Base-by-base conservation (phyloP, 176 grass and related monocot genomes). In the Triticum urartu region DNA sequence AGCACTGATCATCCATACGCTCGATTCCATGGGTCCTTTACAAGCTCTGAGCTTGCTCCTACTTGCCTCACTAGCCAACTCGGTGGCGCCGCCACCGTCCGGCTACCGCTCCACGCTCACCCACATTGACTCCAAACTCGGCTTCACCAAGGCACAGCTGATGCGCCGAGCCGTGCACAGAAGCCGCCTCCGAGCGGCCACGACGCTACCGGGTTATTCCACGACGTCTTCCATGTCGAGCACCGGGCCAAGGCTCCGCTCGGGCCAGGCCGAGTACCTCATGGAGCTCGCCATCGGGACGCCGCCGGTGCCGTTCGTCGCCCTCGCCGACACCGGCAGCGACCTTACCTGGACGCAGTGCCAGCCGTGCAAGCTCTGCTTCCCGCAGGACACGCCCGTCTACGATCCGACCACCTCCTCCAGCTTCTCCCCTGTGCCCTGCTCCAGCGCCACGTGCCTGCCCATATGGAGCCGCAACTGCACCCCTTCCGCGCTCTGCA, bases 271-370 rank as follows among this genome's bases (percentile, higher is more conserved):
- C 24, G 84, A 83, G 67, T 91, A 91, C 72, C 35, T 71, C 4
- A 78, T 84, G 48, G 73, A 78, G 68, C 89, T 91, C 42, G 54
- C 48, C 45, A 79, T 91, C 15, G 85, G 85, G 1, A 84, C 78
- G 4, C 80, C 89, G 4, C 84, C 80, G 12, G 32, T 70, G n/a
- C 54, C n/a, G 36, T 72, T 87, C 79, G 81, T 90, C 11, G 90
- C 81, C 39, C 80, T 89, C 77, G 83, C 71, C 43, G 90, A 97
- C 84, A 97, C 92, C 4, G 92, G 92, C 20, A 94, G 94, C 64
- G 92, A 94, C 80, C 92, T 97, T 45, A 38, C 85, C 28, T 97
- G 94, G 92, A 60, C 56, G 56, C 56, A 60, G 56, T 60, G 72
- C 30, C 34, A 35, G 74, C 45, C 40, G 1, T 83, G 84, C 34